Evolutionary conservation across 2,329 filamentous ascomycete genomes (phyloP), one percentile per base, ranked within the genome.

Genomic region (Claviceps fusiformis): DNA sequence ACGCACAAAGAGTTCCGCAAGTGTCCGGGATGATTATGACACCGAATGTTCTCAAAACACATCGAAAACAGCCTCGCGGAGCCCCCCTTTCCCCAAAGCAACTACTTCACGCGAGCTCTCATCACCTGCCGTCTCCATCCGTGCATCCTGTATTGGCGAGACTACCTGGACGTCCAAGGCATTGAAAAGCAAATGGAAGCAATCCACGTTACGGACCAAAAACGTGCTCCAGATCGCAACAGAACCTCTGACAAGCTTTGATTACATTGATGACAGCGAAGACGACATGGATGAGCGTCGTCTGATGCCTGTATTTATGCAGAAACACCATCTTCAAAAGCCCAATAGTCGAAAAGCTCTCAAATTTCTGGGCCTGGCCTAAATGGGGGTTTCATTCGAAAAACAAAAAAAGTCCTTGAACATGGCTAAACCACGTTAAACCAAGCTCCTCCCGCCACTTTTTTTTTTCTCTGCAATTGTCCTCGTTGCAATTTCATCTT

Each of bases 291-390:
- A 79, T 56, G 75, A 77, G 63, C 71, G 75, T 37, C 69, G 75
- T 45, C 71, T 80, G 37, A 78, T 80, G 74, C 77, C 77, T 4
- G 68, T 78, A 29, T 74, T 73, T 43, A 62, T 73, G 62, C 66
- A 66, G 55, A 71, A 68, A 56, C 57, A 61, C 2, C 61, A 61
- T 11, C 59, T 62, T 33, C 67, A 64, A 17, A 73, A 71, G 62
- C 71, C 68, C 2, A 75, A 72, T 55, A 76, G 70, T 52, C 70
- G 72, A 8, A 80, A 80, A 63, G 77, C 77, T 7, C 69, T 79
- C 53, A 79, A 77, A 63, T 79, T 78, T 62, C 67, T 80, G 1
- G 77, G 77, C 0, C 64, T 79, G 48, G 71, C 72, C 11, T 75
- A 61, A 61, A 29, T 31, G 29, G 10, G 37, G 24, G 6, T 29